phyloP scores from a whole-genome alignment of 176 grass and related monocot genomes.

The Typha latifolia region DNA sequence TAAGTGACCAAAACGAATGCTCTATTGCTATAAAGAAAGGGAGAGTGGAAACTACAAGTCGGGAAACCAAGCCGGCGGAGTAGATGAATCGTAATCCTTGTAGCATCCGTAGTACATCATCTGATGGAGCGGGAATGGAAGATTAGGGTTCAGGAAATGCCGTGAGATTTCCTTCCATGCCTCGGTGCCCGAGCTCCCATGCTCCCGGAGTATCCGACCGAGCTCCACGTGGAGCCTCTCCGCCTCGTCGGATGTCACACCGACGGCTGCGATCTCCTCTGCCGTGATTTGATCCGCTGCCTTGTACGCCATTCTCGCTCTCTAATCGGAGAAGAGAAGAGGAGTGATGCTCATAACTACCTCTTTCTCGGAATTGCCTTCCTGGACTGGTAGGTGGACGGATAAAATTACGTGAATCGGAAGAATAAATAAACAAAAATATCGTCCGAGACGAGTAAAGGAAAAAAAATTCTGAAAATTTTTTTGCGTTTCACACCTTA shows the following conservation, averaged over 20 bases:
- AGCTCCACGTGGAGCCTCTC: constrained; percentile 32
- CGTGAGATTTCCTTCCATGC: constrained; percentile 58
- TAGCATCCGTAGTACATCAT: constrained; percentile 97
- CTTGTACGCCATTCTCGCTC: constrained; percentile 32
- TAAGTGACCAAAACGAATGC: too few species aligned
- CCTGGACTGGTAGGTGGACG: too few species aligned
- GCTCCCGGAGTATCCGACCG: constrained; percentile 18
- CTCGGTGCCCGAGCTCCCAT: constrained; percentile 18
- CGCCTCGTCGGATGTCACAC: constrained; percentile 32
- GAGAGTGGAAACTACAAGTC: constrained; percentile 28
- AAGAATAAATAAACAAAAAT: too few species aligned
- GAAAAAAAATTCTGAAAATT: too few species aligned
- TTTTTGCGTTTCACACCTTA: too few species aligned
- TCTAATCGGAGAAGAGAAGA: background rate
- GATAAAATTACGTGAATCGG: too few species aligned
- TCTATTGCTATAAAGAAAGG: background rate
- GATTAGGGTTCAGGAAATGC: constrained; percentile 26
- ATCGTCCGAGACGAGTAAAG: too few species aligned
- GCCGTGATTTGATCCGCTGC: constrained; percentile 44
- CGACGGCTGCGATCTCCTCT: constrained; percentile 49
- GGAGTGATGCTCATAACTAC: too few species aligned
- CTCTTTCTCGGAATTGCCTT: too few species aligned
- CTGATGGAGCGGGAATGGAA: constrained; percentile 75
- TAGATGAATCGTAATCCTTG: constrained; percentile 33
- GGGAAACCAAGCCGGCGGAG: constrained; percentile 76